Percentiles rank a stretch among this genome's conserved stretches.
These are phyloP conservation scores for Ustilago crameri DNA, from an alignment of 1,284 basidiomycete genomes.

Conservation along the genomic window DNA sequence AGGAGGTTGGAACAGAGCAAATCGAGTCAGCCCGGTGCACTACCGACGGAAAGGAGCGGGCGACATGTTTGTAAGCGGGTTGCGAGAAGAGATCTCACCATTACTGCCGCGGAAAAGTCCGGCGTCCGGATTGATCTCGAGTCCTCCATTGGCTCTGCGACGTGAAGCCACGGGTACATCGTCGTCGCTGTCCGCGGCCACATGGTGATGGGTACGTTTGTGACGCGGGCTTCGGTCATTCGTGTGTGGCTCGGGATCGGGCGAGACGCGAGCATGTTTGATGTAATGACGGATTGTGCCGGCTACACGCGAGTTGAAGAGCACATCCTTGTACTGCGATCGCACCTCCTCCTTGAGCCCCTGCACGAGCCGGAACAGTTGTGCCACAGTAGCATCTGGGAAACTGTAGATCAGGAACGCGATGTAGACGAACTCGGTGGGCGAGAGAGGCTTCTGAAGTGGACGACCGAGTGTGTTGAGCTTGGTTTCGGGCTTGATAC, in stretches of 20 bases:
- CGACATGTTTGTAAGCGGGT: conserved; percentile 25
- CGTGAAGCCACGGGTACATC: conserved; percentile 16
- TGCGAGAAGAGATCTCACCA: conserved; percentile 9
- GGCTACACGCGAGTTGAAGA: conserved; percentile 38
- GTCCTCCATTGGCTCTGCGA: conserved; percentile 6
- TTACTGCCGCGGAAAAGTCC: conserved; percentile 17
- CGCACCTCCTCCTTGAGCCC: conserved; percentile 42
- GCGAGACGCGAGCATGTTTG: conserved; percentile 6
- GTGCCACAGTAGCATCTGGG: conserved; percentile 17
- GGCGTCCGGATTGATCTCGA: conserved; percentile 30
- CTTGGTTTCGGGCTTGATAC: conserved; percentile 39
- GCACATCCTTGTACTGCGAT: conserved; percentile 45
- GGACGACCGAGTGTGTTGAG: conserved; percentile 14
- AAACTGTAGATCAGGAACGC: conserved; percentile 44
- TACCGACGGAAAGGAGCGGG: conserved; percentile 10
- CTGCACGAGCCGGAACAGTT: conserved; percentile 38
- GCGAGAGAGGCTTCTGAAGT: conserved; percentile 37
- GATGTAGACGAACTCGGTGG: conserved; percentile 51
- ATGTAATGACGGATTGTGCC: conserved; percentile 34
- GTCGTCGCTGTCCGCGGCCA: conserved; percentile 8
- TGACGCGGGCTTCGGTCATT: neutral
- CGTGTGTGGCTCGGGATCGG: conserved; percentile 9
- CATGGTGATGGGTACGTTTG: conserved; percentile 10
- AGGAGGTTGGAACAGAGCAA: neutral
- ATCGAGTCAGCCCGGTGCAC: no score